A percentile compares a stretch with the other conserved stretches of the same genome.
Conservation (phyloP, 2,329 filamentous ascomycete species). For the Calcarisporium arbuscula region DNA sequence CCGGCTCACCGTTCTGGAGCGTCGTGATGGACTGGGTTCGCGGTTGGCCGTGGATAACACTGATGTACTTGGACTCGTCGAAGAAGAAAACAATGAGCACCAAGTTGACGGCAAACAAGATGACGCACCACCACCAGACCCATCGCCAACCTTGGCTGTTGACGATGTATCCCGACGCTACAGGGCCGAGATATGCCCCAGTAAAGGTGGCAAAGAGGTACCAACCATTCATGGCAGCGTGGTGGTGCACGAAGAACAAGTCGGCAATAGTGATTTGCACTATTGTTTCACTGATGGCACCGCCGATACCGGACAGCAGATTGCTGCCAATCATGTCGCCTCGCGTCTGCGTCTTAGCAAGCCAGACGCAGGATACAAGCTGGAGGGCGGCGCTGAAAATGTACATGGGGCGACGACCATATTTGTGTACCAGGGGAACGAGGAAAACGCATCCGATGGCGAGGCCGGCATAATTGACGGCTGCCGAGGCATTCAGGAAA, state of each 20-base stretch:
- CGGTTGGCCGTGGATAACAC: too few relatives aligned
- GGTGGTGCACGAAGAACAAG: constrained; percentile 47
- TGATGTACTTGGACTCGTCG: constrained; percentile 56
- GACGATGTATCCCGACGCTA: constrained; percentile 14
- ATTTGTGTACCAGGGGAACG: constrained; percentile 39
- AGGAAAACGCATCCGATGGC: constrained; percentile 27
- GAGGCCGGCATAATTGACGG: constrained; percentile 22
- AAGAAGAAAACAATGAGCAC: constrained; percentile 48
- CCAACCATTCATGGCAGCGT: constrained; percentile 20
- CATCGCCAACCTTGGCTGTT: constrained; percentile 20
- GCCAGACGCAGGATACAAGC: constrained; percentile 34
- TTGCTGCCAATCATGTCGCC: constrained; percentile 37
- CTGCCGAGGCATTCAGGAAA: constrained; percentile 19
- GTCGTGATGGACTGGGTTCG: too few relatives aligned
- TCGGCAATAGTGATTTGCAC: constrained; percentile 47
- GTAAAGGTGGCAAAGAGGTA: constrained; percentile 20
- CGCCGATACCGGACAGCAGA: constrained; percentile 43
- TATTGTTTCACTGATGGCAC: constrained; percentile 46
- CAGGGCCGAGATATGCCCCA: constrained; percentile 17
- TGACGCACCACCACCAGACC: constrained; percentile 22
- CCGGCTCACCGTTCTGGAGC: too few relatives aligned
- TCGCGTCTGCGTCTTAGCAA: constrained; percentile 14
- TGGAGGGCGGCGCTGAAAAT: constrained; percentile 38
- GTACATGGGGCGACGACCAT: constrained; percentile 36
- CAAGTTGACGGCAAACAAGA: constrained; percentile 28